Conservation (phyloP, 164 flowering plant species). For the Macadamia tetraphylla region DNA sequence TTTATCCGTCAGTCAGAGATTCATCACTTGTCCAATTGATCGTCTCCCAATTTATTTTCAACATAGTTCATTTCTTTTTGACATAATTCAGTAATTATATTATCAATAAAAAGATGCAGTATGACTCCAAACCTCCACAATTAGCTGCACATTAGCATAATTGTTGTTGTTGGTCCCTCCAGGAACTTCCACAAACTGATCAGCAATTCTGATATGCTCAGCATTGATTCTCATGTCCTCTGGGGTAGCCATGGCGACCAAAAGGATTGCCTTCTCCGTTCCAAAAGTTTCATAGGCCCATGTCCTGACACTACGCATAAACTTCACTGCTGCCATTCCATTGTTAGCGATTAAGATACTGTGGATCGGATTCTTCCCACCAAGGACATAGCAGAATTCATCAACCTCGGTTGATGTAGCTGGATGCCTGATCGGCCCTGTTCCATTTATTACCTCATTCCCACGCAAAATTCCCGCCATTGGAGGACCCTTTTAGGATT, state of each 20-base stretch:
- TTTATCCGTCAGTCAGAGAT: neutral
- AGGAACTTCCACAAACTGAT: constrained; percentile 98
- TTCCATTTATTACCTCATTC: constrained; percentile 49
- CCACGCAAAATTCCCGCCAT: constrained; percentile 42
- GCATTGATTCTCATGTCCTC: constrained; percentile 99
- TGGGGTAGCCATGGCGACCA: constrained; percentile 99
- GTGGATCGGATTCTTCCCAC: constrained; percentile 81
- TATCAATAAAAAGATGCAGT: neutral
- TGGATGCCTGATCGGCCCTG: constrained; percentile 39
- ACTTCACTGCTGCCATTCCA: constrained; percentile 99
- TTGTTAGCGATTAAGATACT: constrained; percentile 96
- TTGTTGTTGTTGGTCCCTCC: constrained; percentile 99
- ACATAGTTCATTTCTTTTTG: neutral
- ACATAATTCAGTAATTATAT: neutral
- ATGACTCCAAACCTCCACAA: constrained; percentile 71
- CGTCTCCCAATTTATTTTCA: neutral
- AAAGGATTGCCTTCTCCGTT: constrained; percentile 82
- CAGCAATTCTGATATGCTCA: constrained; percentile 97
- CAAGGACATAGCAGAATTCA: constrained; percentile 81
- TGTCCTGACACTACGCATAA: constrained; percentile 88
- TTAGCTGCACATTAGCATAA: constrained; percentile 99
- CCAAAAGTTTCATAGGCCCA: constrained; percentile 99
- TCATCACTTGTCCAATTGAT: neutral
- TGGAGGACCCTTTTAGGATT: constrained; percentile 33
- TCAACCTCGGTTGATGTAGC: constrained; percentile 53